These are phyloP conservation scores for Phytophthora pini DNA, from an alignment of 352 stramenopile species.

Conservation along the genomic window DNA sequence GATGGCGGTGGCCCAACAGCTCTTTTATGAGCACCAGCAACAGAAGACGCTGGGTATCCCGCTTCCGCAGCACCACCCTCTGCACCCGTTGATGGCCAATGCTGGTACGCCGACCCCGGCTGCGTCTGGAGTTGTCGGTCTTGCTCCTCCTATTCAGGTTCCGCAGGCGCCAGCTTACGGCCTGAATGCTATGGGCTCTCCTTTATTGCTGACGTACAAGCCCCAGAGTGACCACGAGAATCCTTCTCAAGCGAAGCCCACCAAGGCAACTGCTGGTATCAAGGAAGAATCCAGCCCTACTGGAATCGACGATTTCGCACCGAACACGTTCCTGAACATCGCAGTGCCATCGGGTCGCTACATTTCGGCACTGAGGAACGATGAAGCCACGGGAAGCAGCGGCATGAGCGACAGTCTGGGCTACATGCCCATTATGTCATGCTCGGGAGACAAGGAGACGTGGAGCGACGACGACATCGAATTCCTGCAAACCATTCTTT, in stretches of 20 bases:
- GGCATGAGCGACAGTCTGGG: constrained; percentile 42
- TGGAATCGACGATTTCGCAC: constrained; percentile 66
- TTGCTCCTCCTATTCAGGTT: constrained; percentile 57
- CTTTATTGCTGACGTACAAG: constrained; percentile 27
- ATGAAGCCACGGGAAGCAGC: constrained; percentile 27
- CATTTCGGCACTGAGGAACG: constrained; percentile 12
- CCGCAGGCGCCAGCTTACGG: constrained; percentile 21
- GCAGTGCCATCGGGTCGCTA: constrained; percentile 14
- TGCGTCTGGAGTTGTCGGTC: constrained; percentile 9
- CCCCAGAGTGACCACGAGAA: neutral
- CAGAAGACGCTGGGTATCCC: constrained; percentile 66
- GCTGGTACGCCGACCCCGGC: neutral
- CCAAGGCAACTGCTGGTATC: neutral
- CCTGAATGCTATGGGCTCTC: constrained; percentile 12
- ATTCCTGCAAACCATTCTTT: constrained; percentile 76
- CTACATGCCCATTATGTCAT: constrained; percentile 60
- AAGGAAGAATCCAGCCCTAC: constrained; percentile 54
- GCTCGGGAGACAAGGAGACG: constrained; percentile 55
- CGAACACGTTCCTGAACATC: constrained; percentile 60
- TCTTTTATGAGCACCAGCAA: constrained; percentile 84
- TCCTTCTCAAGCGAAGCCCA: no score
- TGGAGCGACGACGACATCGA: constrained; percentile 88
- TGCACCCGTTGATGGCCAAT: constrained; percentile 32
- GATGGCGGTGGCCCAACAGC: constrained; percentile 78
- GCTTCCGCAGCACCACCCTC: constrained; percentile 38